These are phyloP conservation scores for Phlebiopsis gigantea DNA, from an alignment of 768 basidiomycete genomes.

Conservation along the genomic window DNA sequence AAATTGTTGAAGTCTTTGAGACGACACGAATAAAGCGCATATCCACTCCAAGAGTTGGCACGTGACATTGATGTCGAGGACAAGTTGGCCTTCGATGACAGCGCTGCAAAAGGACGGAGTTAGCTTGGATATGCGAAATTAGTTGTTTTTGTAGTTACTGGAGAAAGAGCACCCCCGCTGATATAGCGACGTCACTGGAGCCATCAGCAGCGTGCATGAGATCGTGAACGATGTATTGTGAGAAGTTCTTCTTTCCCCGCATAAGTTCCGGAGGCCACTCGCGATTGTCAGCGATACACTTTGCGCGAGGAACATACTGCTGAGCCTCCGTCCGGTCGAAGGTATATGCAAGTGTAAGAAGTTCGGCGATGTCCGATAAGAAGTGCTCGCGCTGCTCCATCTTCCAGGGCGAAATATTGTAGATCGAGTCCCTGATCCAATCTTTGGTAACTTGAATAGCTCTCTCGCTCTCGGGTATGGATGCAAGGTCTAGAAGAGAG, in stretches of 20 bases:
- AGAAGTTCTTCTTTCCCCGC: constrained; percentile 8
- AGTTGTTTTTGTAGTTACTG: constrained; percentile 36
- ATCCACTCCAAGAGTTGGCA: constrained; percentile 49
- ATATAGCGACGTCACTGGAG: constrained; percentile 5
- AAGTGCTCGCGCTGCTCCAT: constrained; percentile 20
- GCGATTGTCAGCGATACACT: constrained; percentile 18
- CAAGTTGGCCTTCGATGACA: constrained; percentile 30
- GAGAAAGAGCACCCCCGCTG: constrained; percentile 35
- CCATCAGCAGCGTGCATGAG: constrained; percentile 9
- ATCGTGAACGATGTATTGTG: constrained; percentile 29
- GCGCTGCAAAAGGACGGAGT: too few species aligned
- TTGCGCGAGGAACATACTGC: constrained; percentile 30
- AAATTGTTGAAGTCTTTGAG: constrained; percentile 20
- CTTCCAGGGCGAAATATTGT: constrained; percentile 24
- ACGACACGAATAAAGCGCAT: constrained; percentile 36
- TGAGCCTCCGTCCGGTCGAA: constrained; percentile 33
- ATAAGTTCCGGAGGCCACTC: constrained; percentile 6
- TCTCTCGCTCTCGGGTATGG: constrained; percentile 35
- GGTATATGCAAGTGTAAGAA: constrained; percentile 31
- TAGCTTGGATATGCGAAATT: too few species aligned
- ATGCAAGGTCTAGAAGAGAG: constrained; percentile 27
- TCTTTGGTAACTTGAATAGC: constrained; percentile 33
- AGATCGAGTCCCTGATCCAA: constrained; percentile 42
- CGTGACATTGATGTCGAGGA: constrained; percentile 42
- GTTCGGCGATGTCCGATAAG: constrained; percentile 36